A percentile compares a stretch with the other conserved stretches of the same genome.
phyloP scores from a whole-genome alignment of 2,329 filamentous ascomycete genomes.

The Monilinia laxa region DNA sequence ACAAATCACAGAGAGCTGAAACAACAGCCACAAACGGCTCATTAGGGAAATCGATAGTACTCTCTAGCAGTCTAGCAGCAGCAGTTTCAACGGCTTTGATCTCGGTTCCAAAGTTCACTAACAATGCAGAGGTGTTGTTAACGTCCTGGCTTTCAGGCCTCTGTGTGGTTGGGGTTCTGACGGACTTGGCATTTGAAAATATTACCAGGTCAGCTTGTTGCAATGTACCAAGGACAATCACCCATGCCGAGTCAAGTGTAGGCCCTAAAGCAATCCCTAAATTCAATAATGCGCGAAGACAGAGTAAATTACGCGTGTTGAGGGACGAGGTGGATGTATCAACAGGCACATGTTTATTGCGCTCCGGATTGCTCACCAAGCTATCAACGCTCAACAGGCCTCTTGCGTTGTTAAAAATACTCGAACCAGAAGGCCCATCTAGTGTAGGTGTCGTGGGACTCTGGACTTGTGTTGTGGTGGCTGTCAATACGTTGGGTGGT shows the following conservation, averaged over 20 bases:
- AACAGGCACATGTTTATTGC: slow-evolving; percentile 57
- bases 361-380: slow-evolving; percentile 61
- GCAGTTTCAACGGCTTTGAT: slow-evolving; percentile 87
- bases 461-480: slow-evolving; percentile 53
- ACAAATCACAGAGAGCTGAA: slow-evolving; percentile 68
- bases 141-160: slow-evolving; percentile 48
- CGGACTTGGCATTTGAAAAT: slow-evolving; percentile 54
- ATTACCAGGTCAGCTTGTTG: slow-evolving; percentile 91
- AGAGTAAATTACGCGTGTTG: slow-evolving; percentile 86
- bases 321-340: slow-evolving; percentile 57
- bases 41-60: slow-evolving; percentile 86
- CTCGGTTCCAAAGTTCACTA: slow-evolving; percentile 72
- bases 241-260: slow-evolving; percentile 81
- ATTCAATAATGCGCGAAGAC: slow-evolving; percentile 87
- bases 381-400: slow-evolving; percentile 73
- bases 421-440: slow-evolving; percentile 47
- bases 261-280: slow-evolving; percentile 91
- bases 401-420: slow-evolving; percentile 67
- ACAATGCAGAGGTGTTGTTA: slow-evolving; percentile 43
- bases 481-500: slow-evolving; percentile 71
- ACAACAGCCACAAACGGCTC: slow-evolving; percentile 77
- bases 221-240: slow-evolving; percentile 85
- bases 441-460: slow-evolving; percentile 48
- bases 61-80: slow-evolving; percentile 82
- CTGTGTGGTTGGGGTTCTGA: slow-evolving; percentile 51